These are phyloP conservation scores for Calonectria honghensis DNA, from an alignment of 2,329 filamentous ascomycete species.

Conservation along the genomic window DNA sequence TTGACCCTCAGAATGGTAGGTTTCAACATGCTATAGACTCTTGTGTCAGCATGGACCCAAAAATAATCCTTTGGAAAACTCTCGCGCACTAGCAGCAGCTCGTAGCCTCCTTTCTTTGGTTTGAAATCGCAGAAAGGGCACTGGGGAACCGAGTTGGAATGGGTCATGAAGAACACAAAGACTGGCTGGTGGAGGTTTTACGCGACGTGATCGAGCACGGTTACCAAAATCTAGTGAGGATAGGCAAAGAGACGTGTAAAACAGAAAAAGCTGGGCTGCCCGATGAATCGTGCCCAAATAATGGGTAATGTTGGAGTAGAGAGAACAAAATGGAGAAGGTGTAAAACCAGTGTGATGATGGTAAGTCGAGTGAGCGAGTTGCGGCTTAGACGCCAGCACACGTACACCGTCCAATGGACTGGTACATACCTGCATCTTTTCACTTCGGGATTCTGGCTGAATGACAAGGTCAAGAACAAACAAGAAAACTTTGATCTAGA, in stretches of 20 bases:
- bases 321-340: background rate
- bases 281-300: background rate
- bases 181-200: background rate
- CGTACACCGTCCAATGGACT: constrained; percentile 11
- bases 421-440: constrained; percentile 36
- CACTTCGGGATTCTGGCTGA: background rate
- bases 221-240: background rate
- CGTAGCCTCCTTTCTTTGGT: constrained; percentile 56
- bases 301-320: background rate
- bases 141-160: background rate
- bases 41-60: constrained; percentile 40
- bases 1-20: constrained; percentile 51
- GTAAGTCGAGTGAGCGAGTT: constrained; percentile 27
- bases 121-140: constrained; percentile 63
- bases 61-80: constrained; percentile 28
- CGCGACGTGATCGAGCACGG: background rate
- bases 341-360: constrained; percentile 6
- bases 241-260: background rate
- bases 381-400: constrained; percentile 38
- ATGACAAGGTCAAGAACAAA: background rate
- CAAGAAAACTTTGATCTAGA: background rate
- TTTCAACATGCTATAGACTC: constrained; percentile 55
- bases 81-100: constrained; percentile 60
- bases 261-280: background rate
- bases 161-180: constrained; percentile 24